Base-by-base conservation (phyloP, 495 filamentous ascomycete genomes). In the Penicillium soppii region DNA sequence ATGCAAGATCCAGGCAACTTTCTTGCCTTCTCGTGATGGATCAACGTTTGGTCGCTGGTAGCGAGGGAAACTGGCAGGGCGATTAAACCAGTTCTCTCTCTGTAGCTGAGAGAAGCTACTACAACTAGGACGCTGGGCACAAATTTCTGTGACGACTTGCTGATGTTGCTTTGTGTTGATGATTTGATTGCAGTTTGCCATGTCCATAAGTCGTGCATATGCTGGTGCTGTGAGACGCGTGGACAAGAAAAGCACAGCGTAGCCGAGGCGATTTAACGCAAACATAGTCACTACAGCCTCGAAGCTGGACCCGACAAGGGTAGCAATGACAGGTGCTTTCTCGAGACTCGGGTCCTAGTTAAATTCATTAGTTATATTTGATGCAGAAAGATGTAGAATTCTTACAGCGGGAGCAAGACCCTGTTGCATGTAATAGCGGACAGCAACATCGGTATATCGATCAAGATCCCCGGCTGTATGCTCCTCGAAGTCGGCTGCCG, bases 261-360 rank as follows among this genome's bases (percentile, higher is more conserved):
- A 81, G 15, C 82, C 82, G 2, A 83, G 65, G 4, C 82, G 74
- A 26, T 73, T 72, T 12, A 85, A 59, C 2, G 80, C 82, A 38
- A 82, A 79, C 8, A 82, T 66, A 2, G 78, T 71, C 29, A 83
- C 38, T 6, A 79, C 57, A 46, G 78, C 82, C 37, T 82, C 79
- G 22, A 85, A 61, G 51, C 79, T 76, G 13, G 80, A 82, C 26
- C 64, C 57, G 13, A 72, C 77, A 2, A 83, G 69, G 13, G 84
- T 52, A 2, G 74, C 79, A 20, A 85, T 66, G 0, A 74, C 72
- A n/a, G 62, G 62, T 1, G 62, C 62, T 33, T 62, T 27, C 13
- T 65, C 56, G 0, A 57, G 41, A 39, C 0, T 39, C 0, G 59
- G 59, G 15, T 65, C 53, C 62, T 65, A 21, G n/a, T n/a, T 4